Evolutionary conservation across 2,329 filamentous ascomycete species (phyloP).

Genomic region (Exserohilum turcica): DNA sequence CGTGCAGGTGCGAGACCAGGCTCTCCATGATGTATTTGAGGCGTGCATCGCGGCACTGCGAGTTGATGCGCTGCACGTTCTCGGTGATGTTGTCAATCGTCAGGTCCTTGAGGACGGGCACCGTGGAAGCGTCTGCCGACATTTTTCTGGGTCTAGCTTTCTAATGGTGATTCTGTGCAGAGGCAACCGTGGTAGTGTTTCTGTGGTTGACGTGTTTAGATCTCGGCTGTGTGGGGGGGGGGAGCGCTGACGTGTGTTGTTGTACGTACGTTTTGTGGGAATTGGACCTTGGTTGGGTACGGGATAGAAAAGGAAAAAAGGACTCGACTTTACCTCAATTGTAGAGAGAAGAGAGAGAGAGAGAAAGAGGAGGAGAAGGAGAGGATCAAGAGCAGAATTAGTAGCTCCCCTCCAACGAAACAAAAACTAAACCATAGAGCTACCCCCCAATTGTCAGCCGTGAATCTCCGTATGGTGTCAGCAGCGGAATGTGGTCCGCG

Average conservation of each 20-base stretch:
- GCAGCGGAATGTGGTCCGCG: background rate
- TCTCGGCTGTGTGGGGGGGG: too few relatives aligned
- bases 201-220: background rate
- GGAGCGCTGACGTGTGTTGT: too few relatives aligned
- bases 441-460: too few relatives aligned
- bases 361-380: background rate
- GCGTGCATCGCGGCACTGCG: conserved; percentile 67
- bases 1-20: conserved; percentile 77
- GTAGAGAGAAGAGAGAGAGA: background rate
- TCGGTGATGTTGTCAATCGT: conserved; percentile 81
- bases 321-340: too few relatives aligned
- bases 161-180: too few relatives aligned
- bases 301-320: too few relatives aligned
- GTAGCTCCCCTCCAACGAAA: too few relatives aligned
- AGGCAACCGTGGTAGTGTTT: background rate
- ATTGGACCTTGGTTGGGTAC: too few relatives aligned
- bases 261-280: too few relatives aligned
- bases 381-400: background rate
- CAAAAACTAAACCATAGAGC: too few relatives aligned
- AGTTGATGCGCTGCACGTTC: conserved; percentile 76
- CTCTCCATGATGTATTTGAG: conserved; percentile 74
- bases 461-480: too few relatives aligned
- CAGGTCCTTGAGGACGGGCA: conserved; percentile 61
- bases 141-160: too few relatives aligned
- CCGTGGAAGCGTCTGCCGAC: conserved; percentile 8